Conservation (phyloP, 805 yeast genomes). For the Candida peoriensis region DNA sequence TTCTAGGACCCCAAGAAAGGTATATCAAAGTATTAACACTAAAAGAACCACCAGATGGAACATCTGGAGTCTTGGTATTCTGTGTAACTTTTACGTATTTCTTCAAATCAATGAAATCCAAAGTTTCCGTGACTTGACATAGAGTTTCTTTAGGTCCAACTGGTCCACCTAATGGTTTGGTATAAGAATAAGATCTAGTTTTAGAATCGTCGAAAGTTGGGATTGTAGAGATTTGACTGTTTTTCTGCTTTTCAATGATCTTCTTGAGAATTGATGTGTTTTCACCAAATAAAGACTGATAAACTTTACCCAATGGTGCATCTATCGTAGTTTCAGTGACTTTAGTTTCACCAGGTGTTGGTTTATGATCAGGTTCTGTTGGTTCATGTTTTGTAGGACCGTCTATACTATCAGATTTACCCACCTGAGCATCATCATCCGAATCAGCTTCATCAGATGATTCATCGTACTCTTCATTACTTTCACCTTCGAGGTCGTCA, state of each 20-base stretch:
- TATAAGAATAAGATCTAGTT: conserved; percentile 49
- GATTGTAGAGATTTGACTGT: conserved; percentile 50
- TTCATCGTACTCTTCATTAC: conserved; percentile 22
- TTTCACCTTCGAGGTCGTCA: conserved; percentile 9
- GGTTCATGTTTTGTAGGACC: conserved; percentile 38
- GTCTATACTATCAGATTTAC: conserved; percentile 11
- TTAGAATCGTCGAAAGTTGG: conserved; percentile 32
- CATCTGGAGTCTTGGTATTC: conserved; percentile 68
- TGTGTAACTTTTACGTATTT: conserved; percentile 47
- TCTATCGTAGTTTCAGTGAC: conserved; percentile 47
- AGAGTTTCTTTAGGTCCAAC: conserved; percentile 76
- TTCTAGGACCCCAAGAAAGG: conserved; percentile 59
- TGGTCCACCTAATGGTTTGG: conserved; percentile 59
- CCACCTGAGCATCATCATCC: conserved; percentile 10
- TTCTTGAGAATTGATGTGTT: conserved; percentile 40
- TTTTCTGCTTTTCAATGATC: conserved; percentile 56
- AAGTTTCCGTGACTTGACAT: conserved; percentile 57
- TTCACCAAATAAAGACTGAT: conserved; percentile 55
- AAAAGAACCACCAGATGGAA: conserved; percentile 74
- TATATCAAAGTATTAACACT: conserved; percentile 52
- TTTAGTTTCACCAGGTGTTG: conserved; percentile 46
- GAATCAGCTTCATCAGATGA: conserved; percentile 18
- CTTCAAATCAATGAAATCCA: conserved; percentile 48
- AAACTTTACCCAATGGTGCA: conserved; percentile 66
- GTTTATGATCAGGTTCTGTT: conserved; percentile 38